A percentile compares a stretch with the other conserved stretches of the same genome.
Conservation (phyloP, 2,329 filamentous ascomycete species). For the Bipolaris zeicola region DNA sequence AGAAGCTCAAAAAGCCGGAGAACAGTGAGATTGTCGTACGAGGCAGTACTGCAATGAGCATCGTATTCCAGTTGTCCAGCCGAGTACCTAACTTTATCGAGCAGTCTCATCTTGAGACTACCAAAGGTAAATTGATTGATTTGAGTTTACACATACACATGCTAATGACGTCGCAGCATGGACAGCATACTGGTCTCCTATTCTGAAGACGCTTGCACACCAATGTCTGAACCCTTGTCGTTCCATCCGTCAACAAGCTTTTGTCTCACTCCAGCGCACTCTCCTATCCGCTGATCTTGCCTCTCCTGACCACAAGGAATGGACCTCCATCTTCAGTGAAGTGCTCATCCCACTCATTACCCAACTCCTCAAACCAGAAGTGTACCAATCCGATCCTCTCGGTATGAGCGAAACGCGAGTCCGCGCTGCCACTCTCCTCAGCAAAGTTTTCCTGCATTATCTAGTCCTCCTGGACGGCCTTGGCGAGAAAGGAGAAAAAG, state of each 20-base stretch:
- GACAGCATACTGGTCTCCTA: constrained; percentile 96
- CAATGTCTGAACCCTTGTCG: constrained; percentile 95
- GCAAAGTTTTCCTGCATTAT: constrained; percentile 95
- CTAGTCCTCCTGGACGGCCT: constrained; percentile 82
- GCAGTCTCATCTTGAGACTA: constrained; percentile 88
- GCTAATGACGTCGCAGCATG: constrained; percentile 65
- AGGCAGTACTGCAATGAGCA: constrained; percentile 78
- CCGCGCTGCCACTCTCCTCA: constrained; percentile 86
- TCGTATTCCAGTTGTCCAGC: constrained; percentile 80
- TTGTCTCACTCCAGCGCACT: constrained; percentile 82
- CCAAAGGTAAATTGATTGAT: constrained; percentile 65
- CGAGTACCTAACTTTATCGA: constrained; percentile 86
- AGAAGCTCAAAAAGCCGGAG: constrained; percentile 58
- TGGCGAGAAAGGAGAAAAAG: constrained; percentile 55
- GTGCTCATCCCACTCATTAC: constrained; percentile 91
- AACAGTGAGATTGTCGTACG: constrained; percentile 75
- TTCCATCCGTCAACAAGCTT: constrained; percentile 87
- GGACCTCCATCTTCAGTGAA: constrained; percentile 93
- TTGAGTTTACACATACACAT: not conserved
- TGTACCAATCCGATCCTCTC: constrained; percentile 85
- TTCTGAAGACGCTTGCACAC: constrained; percentile 83
- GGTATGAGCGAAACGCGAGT: constrained; percentile 97
- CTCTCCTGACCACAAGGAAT: constrained; percentile 83
- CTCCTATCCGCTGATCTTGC: constrained; percentile 84
- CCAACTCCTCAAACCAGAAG: constrained; percentile 87